Evolutionary conservation across 2,329 filamentous ascomycete genomes (phyloP).

Genomic region (Coleophoma cylindrospora): DNA sequence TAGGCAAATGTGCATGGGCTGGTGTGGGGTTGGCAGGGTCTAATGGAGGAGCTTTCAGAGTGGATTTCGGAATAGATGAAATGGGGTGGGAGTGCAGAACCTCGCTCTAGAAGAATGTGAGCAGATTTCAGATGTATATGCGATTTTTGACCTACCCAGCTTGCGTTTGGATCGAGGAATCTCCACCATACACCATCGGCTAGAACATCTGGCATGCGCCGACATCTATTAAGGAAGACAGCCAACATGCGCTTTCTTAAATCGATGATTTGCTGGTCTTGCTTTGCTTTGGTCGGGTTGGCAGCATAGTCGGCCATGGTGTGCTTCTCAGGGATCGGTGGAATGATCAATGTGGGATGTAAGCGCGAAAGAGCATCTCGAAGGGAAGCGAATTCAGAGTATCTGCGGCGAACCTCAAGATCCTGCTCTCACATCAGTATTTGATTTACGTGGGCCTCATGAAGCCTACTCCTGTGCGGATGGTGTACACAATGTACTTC

Average conservation of each 20-base stretch:
- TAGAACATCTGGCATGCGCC: constrained; percentile 85
- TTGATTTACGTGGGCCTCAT: background rate
- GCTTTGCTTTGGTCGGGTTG: constrained; percentile 95
- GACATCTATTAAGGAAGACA: constrained; percentile 91
- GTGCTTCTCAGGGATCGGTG: constrained; percentile 97
- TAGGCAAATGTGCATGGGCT: constrained; percentile 81
- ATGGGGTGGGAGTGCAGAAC: constrained; percentile 91
- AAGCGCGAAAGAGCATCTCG: constrained; percentile 83
- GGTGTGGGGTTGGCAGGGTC: constrained; percentile 88
- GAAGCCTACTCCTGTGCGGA: constrained; percentile 74
- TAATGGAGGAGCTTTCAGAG: constrained; percentile 90
- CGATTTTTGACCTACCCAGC: constrained; percentile 66
- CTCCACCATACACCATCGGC: constrained; percentile 97
- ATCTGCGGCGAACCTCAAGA: constrained; percentile 87
- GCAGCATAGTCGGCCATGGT: constrained; percentile 98
- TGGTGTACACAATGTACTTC: constrained; percentile 95
- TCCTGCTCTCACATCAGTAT: constrained; percentile 53
- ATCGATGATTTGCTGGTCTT: constrained; percentile 95
- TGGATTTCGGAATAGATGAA: constrained; percentile 86
- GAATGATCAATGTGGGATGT: constrained; percentile 92
- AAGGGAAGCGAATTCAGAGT: constrained; percentile 93
- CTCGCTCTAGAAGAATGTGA: constrained; percentile 64
- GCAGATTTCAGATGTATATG: constrained; percentile 1
- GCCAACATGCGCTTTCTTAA: constrained; percentile 93
- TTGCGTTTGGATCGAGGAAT: constrained; percentile 95